phyloP scores from a whole-genome alignment of 768 basidiomycete species.

The Rossbeevera mucosa region DNA sequence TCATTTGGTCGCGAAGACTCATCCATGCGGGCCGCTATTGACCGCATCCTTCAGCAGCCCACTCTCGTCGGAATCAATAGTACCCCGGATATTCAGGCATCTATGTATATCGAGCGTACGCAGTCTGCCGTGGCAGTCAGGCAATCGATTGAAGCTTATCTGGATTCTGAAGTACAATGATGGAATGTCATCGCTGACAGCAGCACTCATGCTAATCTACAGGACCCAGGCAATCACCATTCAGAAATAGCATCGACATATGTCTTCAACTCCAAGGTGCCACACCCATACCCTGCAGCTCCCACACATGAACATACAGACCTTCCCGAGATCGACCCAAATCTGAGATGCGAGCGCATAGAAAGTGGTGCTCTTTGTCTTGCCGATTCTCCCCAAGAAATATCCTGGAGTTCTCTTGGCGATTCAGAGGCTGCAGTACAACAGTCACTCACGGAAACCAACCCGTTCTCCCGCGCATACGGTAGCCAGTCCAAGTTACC shows the following conservation, averaged over 20 bases:
- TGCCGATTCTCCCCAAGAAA: neutral
- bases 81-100: neutral
- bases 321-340: neutral
- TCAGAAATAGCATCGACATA: neutral
- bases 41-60: conserved; percentile 25
- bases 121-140: neutral
- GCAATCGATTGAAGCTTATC: neutral
- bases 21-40: conserved; percentile 29
- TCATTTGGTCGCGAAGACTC: conserved; percentile 14
- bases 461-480: neutral
- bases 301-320: neutral
- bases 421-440: conserved; percentile 4
- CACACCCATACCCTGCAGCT: neutral
- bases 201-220: conserved; percentile 4
- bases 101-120: neutral
- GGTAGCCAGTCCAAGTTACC: neutral
- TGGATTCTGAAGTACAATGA: conserved; percentile 11
- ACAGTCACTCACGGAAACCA: neutral
- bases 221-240: conserved; percentile 1
- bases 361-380: neutral
- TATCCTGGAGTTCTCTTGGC: neutral
- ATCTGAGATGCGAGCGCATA: neutral
- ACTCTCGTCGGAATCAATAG: conserved; percentile 21
- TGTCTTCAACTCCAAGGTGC: neutral
- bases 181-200: neutral